phyloP scores from a whole-genome alignment of 805 yeast genomes.

The Saccharomycopsis schoenii region DNA sequence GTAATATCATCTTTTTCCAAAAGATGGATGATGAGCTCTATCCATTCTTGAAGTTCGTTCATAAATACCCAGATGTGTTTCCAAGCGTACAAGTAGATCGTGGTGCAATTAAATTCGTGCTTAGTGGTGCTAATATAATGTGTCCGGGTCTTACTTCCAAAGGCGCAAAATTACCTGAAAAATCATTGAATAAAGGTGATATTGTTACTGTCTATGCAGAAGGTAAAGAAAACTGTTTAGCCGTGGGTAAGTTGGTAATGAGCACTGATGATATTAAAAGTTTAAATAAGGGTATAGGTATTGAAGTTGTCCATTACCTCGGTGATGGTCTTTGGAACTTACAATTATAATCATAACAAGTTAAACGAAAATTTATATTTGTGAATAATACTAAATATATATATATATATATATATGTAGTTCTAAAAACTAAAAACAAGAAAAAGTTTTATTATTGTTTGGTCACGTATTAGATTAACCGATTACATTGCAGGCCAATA shows the following conservation, averaged over 20 bases:
- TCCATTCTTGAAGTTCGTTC: constrained; percentile 68
- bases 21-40: constrained; percentile 55
- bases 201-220: constrained; percentile 82
- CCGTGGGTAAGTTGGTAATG: constrained; percentile 82
- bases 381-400: neutral
- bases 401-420: neutral
- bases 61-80: constrained; percentile 72
- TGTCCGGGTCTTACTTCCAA: constrained; percentile 87
- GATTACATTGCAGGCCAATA: neutral
- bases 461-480: neutral
- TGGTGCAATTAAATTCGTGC: constrained; percentile 90
- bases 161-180: constrained; percentile 73
- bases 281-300: constrained; percentile 80
- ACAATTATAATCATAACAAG: constrained; percentile 16
- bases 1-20: constrained; percentile 68
- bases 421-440: neutral
- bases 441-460: neutral
- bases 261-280: constrained; percentile 80
- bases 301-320: constrained; percentile 70
- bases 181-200: constrained; percentile 47
- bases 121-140: constrained; percentile 96
- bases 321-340: constrained; percentile 86
- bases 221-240: constrained; percentile 85
- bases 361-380: neutral
- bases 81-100: constrained; percentile 87